Evolutionary conservation across 202 grass and related monocot genomes (phyloP).

Genomic region (Schoenoplectus triqueter): DNA sequence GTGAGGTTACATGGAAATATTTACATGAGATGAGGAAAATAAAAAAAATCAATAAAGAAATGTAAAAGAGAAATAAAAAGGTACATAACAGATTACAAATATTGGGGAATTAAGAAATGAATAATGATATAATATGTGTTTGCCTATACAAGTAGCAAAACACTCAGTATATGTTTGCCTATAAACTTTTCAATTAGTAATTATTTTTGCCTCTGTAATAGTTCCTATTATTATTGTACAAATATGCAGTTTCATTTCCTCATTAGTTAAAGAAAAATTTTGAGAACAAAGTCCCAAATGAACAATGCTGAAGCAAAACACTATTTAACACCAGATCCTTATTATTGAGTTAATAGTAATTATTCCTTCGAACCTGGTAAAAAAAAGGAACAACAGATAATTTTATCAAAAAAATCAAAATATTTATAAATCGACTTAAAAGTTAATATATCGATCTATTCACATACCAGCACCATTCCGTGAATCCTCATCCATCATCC

Average conservation of each 20-base stretch:
- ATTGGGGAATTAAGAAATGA: too few relatives aligned
- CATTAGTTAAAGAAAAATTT: not conserved
- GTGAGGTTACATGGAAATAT: not conserved
- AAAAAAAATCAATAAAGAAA: not conserved
- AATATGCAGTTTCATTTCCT: not conserved
- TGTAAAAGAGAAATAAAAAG: not conserved
- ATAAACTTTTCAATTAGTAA: too few relatives aligned
- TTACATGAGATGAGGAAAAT: not conserved
- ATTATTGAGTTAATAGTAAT: not conserved
- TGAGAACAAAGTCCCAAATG: not conserved
- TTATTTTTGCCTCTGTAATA: too few relatives aligned
- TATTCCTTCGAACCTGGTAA: not conserved
- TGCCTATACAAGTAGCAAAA: not conserved
- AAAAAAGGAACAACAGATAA: not conserved
- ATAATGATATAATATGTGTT: too few relatives aligned
- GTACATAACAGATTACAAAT: too few relatives aligned
- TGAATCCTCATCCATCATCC: conserved; percentile 67
- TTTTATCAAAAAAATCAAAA: not conserved
- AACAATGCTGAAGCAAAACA: not conserved
- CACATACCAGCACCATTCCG: conserved; percentile 52
- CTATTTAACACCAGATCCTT: not conserved
- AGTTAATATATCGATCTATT: not conserved
- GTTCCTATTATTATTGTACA: not conserved
- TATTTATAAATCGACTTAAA: not conserved
- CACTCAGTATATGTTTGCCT: not conserved